These are phyloP conservation scores for Monilinia fructicola DNA, from an alignment of 2,329 filamentous ascomycete genomes.

Conservation along the genomic window DNA sequence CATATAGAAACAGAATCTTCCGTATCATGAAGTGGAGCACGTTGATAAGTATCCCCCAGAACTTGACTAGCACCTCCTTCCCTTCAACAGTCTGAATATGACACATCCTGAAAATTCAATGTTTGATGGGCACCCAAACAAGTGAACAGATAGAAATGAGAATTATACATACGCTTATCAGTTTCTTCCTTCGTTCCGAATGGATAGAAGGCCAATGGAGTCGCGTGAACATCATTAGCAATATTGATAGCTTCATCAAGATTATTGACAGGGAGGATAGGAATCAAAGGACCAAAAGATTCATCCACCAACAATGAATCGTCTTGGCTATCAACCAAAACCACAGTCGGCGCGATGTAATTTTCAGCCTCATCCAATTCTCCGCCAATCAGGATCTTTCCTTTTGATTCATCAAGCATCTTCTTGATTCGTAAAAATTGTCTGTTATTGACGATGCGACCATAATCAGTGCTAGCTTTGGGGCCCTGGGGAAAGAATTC, in stretches of 20 bases:
- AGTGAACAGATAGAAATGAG: no score
- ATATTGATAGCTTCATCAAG: constrained; percentile 84
- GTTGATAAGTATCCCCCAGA: neutral
- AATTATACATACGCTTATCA: constrained; percentile 58
- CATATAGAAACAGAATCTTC: neutral
- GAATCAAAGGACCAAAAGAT: constrained; percentile 90
- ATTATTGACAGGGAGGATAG: constrained; percentile 72
- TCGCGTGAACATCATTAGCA: constrained; percentile 77
- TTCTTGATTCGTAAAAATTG: constrained; percentile 83
- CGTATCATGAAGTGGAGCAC: neutral
- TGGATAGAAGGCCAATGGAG: constrained; percentile 78
- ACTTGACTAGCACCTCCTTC: neutral
- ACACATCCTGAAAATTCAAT: neutral
- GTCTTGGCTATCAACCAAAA: constrained; percentile 72
- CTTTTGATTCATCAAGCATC: constrained; percentile 82
- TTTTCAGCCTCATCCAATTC: constrained; percentile 74
- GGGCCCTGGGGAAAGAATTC: constrained; percentile 84
- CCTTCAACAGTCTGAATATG: neutral
- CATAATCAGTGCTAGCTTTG: constrained; percentile 74
- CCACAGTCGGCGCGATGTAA: constrained; percentile 90
- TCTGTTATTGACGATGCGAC: constrained; percentile 74
- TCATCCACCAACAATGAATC: constrained; percentile 81
- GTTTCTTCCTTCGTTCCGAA: constrained; percentile 83
- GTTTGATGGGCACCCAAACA: neutral
- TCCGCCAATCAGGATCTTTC: constrained; percentile 85